Conservation (phyloP, 2,329 filamentous ascomycete genomes). For the Scopulariopsis brevicaulis region DNA sequence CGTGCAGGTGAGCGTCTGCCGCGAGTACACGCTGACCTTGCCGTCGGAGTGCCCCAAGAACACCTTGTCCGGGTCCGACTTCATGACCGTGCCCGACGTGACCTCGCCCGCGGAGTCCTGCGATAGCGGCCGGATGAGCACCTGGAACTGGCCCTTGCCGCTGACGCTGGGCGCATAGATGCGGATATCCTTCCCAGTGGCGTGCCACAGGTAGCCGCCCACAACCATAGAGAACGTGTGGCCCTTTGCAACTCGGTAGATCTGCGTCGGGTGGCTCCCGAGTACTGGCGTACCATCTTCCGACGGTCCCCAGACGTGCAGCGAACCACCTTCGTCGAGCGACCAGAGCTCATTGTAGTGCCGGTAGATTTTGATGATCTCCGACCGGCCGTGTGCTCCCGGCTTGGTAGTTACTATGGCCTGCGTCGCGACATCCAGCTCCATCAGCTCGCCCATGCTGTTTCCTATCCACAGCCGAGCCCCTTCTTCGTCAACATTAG, state of each 20-base stretch:
- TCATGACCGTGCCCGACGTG: constrained; percentile 69
- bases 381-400: constrained; percentile 64
- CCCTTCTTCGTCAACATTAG: constrained; percentile 69
- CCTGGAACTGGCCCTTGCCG: constrained; percentile 60
- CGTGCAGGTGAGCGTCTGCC: constrained; percentile 64
- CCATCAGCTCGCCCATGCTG: constrained; percentile 76
- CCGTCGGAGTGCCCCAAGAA: constrained; percentile 91
- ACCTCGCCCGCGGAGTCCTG: constrained; percentile 74
- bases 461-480: constrained; percentile 81
- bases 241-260: constrained; percentile 66
- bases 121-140: constrained; percentile 58
- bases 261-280: constrained; percentile 56
- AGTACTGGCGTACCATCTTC: constrained; percentile 61
- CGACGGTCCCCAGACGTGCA: constrained; percentile 81
- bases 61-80: constrained; percentile 63
- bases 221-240: constrained; percentile 84
- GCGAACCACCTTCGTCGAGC: constrained; percentile 75
- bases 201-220: constrained; percentile 80
- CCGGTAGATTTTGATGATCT: constrained; percentile 76
- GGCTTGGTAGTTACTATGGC: constrained; percentile 57
- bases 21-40: constrained; percentile 88
- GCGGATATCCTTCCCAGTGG: constrained; percentile 74
- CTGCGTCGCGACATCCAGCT: constrained; percentile 71
- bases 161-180: constrained; percentile 67
- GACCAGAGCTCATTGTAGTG: constrained; percentile 90